Percentiles rank a stretch among this genome's conserved stretches.
phyloP scores from a whole-genome alignment of 2,329 filamentous ascomycete genomes.

The Neospermospora avenae region DNA sequence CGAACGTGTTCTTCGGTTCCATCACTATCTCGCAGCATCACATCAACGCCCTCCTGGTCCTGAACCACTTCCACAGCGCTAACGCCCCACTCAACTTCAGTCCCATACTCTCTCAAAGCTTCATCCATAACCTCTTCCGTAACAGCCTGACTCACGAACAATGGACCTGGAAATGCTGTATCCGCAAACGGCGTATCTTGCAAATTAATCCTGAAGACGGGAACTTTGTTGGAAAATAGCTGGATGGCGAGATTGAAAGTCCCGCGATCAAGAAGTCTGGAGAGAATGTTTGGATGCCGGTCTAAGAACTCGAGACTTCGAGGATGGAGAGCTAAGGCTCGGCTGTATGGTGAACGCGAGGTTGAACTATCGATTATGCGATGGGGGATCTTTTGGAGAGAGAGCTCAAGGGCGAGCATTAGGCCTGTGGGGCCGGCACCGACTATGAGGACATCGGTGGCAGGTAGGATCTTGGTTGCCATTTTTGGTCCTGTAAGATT shows the following conservation, averaged over 20 bases:
- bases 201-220: slow-evolving; percentile 35
- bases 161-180: slow-evolving; percentile 34
- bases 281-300: slow-evolving; percentile 41
- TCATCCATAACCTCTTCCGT: slow-evolving; percentile 37
- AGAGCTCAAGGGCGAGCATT: slow-evolving; percentile 41
- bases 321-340: slow-evolving; percentile 45
- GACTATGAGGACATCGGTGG: slow-evolving; percentile 41
- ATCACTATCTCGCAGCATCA: slow-evolving; percentile 24
- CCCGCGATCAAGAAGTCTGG: slow-evolving; percentile 38
- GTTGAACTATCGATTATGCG: slow-evolving; percentile 39
- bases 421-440: slow-evolving; percentile 46
- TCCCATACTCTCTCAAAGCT: slow-evolving; percentile 30
- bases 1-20: slow-evolving; percentile 31
- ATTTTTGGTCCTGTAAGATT: neutral
- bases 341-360: slow-evolving; percentile 38
- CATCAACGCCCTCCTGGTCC: slow-evolving; percentile 33
- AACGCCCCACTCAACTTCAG: slow-evolving; percentile 33
- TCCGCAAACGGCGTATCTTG: slow-evolving; percentile 28
- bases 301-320: slow-evolving; percentile 49
- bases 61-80: slow-evolving; percentile 33
- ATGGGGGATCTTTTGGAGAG: slow-evolving; percentile 36
- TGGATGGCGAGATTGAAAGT: slow-evolving; percentile 39
- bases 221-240: slow-evolving; percentile 38
- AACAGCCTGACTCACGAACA: slow-evolving; percentile 37
- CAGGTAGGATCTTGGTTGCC: neutral